These are phyloP conservation scores for Tylopilus sp. DNA, from an alignment of 768 basidiomycete species.

Conservation along the genomic window DNA sequence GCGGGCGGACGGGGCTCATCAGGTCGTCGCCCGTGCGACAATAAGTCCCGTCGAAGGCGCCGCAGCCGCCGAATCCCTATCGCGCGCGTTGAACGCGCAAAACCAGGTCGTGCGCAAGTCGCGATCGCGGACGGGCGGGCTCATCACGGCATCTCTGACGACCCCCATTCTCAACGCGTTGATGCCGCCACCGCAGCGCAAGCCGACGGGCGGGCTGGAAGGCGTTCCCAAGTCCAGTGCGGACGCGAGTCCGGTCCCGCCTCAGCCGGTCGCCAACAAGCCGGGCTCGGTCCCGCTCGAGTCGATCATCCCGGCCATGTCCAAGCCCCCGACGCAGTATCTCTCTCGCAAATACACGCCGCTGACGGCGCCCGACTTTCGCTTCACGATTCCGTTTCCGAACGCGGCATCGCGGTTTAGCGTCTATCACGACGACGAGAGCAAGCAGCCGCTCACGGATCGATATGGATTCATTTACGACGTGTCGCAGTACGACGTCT, in stretches of 20 bases:
- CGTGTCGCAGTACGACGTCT: slow-evolving; percentile 73
- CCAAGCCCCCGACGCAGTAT: slow-evolving; percentile 84
- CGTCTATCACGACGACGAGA: slow-evolving; percentile 48
- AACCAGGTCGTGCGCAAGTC: slow-evolving; percentile 32
- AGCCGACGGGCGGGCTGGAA: slow-evolving; percentile 30
- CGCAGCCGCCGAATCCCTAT: slow-evolving; percentile 46
- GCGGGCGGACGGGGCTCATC: slow-evolving; percentile 26
- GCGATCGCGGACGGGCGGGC: slow-evolving; percentile 35
- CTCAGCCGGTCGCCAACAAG: slow-evolving; percentile 29
- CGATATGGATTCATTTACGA: slow-evolving; percentile 92
- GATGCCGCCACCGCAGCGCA: slow-evolving; percentile 49
- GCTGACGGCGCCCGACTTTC: slow-evolving; percentile 70
- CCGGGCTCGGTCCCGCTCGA: slow-evolving; percentile 62
- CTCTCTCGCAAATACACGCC: slow-evolving; percentile 73
- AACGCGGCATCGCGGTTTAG: slow-evolving; percentile 55
- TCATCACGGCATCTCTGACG: slow-evolving; percentile 41
- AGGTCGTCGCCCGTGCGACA: slow-evolving; percentile 39
- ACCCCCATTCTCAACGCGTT: slow-evolving; percentile 63
- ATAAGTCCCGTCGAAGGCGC: slow-evolving; percentile 39
- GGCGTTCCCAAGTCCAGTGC: slow-evolving; percentile 9
- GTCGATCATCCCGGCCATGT: slow-evolving; percentile 74
- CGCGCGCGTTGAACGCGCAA: slow-evolving; percentile 42
- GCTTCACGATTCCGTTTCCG: slow-evolving; percentile 60
- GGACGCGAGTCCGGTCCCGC: slow-evolving; percentile 12
- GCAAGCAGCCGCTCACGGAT: slow-evolving; percentile 67